Evolutionary conservation across 768 basidiomycete species (phyloP).

Genomic region (Dacryopinax primogenitus): DNA sequence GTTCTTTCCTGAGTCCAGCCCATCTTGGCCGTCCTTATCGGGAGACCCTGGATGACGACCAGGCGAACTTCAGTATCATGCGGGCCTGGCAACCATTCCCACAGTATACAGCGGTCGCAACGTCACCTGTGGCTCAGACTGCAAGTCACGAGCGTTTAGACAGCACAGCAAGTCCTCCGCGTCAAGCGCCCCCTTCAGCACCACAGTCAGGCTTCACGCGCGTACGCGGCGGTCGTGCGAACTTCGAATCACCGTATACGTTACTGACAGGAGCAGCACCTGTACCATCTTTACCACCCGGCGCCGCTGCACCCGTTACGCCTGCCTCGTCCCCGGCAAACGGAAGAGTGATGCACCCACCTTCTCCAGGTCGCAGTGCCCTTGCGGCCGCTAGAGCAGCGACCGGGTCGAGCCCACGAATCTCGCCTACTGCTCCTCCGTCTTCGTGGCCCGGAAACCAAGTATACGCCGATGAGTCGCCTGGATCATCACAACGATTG

Average conservation of each 20-base stretch:
- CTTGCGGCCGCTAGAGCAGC: slow-evolving; percentile 13
- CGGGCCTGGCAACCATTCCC: slow-evolving; percentile 80
- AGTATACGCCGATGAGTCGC: slow-evolving; percentile 18
- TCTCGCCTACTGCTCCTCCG: slow-evolving; percentile 40
- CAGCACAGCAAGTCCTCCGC: neutral
- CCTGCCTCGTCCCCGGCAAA: neutral
- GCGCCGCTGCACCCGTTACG: neutral
- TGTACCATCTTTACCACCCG: neutral
- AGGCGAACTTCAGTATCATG: slow-evolving; percentile 73
- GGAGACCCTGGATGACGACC: slow-evolving; percentile 47
- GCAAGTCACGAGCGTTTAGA: slow-evolving; percentile 20
- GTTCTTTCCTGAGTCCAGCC: slow-evolving; percentile 3
- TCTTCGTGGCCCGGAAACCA: slow-evolving; percentile 35
- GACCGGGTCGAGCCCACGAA: slow-evolving; percentile 26
- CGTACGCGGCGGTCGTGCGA: slow-evolving; percentile 75
- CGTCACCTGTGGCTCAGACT: slow-evolving; percentile 18
- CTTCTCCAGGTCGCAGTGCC: slow-evolving; percentile 44
- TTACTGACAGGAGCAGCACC: slow-evolving; percentile 34
- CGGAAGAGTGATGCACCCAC: slow-evolving; percentile 47
- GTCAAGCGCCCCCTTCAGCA: slow-evolving; percentile 15
- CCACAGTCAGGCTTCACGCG: slow-evolving; percentile 58
- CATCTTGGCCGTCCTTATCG: slow-evolving; percentile 15
- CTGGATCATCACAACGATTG: slow-evolving; percentile 13
- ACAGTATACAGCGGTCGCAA: slow-evolving; percentile 35
- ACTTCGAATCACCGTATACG: slow-evolving; percentile 75